These are phyloP conservation scores for Mycena rosella DNA, from an alignment of 768 basidiomycete species.

Conservation along the genomic window DNA sequence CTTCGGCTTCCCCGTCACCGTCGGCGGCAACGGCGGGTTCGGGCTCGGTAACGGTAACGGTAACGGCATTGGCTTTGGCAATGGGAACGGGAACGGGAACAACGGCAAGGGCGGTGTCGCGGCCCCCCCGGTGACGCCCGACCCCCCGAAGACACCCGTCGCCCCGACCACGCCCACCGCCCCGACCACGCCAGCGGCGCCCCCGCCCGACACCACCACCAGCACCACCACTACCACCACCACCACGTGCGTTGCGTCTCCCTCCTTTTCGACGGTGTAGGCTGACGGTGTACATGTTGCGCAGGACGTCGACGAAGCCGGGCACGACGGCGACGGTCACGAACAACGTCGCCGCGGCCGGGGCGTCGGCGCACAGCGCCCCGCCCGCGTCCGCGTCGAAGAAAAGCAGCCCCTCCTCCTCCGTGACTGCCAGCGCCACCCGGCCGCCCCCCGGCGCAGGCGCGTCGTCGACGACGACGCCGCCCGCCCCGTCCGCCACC, in stretches of 20 bases:
- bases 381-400: not conserved
- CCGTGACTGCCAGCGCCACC: too few relatives aligned
- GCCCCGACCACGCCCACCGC: not conserved
- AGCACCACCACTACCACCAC: not conserved
- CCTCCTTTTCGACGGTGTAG: not conserved
- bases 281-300: not conserved
- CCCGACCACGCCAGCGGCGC: not conserved
- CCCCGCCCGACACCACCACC: not conserved
- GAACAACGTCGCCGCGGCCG: not conserved
- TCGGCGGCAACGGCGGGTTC: too few relatives aligned
- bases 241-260: not conserved
- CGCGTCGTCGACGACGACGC: not conserved
- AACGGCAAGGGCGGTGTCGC: not conserved
- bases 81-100: not conserved
- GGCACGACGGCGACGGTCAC: not conserved
- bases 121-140: too few relatives aligned
- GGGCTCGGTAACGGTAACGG: too few relatives aligned
- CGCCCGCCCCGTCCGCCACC: conserved; percentile 1
- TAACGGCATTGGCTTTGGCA: not conserved
- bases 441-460: not conserved
- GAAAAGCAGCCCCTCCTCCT: not conserved
- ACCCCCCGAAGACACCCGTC: not conserved
- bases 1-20: conserved; percentile 4
- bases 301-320: not conserved
- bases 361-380: too few relatives aligned